Conservation (phyloP, 306 rosid genomes). For the Sicyos baderoa region DNA sequence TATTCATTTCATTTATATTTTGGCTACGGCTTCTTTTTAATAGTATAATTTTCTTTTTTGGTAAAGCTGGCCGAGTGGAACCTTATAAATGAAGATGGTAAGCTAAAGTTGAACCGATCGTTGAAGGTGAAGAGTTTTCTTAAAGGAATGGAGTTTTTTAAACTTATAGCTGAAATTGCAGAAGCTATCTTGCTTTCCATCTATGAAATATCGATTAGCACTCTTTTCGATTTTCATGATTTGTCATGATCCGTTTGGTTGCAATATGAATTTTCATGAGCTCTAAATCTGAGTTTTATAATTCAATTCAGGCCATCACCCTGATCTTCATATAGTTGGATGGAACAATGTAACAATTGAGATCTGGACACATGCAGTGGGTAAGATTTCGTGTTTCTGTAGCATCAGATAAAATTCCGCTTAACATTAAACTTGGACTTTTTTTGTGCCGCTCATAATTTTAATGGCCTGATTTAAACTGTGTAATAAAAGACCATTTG, state of each 20-base stretch:
- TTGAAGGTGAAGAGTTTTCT: constrained; percentile 73
- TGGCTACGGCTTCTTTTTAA: not conserved
- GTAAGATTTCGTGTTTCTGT: constrained; percentile 29
- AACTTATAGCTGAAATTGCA: constrained; percentile 64
- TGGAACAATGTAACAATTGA: constrained; percentile 75
- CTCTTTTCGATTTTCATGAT: not conserved
- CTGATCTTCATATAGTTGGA: constrained; percentile 92
- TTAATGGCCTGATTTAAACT: not conserved
- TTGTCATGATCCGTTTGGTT: not conserved
- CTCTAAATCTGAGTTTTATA: not conserved
- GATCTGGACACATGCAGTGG: constrained; percentile 82
- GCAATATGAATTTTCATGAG: not conserved
- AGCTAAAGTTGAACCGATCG: constrained; percentile 47
- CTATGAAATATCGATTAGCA: not conserved
- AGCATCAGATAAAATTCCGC: not conserved
- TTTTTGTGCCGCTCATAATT: not conserved
- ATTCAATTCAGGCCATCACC: constrained; percentile 65
- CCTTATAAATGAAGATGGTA: constrained; percentile 51
- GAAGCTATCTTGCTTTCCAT: constrained; percentile 37
- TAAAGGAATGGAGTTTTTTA: constrained; percentile 71
- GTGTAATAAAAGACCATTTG: not conserved
- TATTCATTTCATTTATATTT: constrained; percentile 11
- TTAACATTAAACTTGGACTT: not conserved
- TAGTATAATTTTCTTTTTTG: not conserved
- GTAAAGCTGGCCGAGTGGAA: constrained; percentile 58